Percentiles rank a stretch among this genome's conserved stretches.
Evolutionary conservation across 73 alveolate species (phyloP).

Genomic region (Paramecium biaurelia): DNA sequence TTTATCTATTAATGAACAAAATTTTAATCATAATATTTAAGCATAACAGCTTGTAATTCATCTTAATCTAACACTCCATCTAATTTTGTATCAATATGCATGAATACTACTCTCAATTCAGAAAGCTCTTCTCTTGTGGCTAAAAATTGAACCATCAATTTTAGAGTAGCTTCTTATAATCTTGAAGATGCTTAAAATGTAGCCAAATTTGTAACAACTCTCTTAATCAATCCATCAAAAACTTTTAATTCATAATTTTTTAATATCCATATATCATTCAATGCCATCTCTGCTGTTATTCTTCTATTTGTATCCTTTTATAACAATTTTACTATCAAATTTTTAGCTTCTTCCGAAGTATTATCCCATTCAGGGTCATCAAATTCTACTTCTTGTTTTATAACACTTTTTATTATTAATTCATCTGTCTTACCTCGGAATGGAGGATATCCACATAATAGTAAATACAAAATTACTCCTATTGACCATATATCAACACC

Average conservation of each 20-base stretch:
- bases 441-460: slow-evolving; percentile 74
- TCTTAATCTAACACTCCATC: slow-evolving; percentile 39
- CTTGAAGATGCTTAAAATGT: not conserved
- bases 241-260: not conserved
- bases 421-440: slow-evolving; percentile 66
- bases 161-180: slow-evolving; percentile 15
- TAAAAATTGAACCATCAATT: slow-evolving; percentile 5
- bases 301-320: slow-evolving; percentile 74
- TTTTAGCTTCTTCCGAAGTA: slow-evolving; percentile 69
- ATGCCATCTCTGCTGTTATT: slow-evolving; percentile 78
- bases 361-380: slow-evolving; percentile 66
- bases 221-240: not conserved
- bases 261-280: slow-evolving; percentile 80
- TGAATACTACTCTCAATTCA: slow-evolving; percentile 23
- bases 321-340: slow-evolving; percentile 54
- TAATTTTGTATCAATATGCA: not conserved
- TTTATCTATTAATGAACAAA: not conserved
- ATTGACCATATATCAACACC: slow-evolving; percentile 78
- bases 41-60: not conserved
- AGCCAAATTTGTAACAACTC: not conserved
- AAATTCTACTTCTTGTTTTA: slow-evolving; percentile 22
- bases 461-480: slow-evolving; percentile 67
- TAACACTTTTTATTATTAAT: slow-evolving; percentile 27
- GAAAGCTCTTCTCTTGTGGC: slow-evolving; percentile 43
- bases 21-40: not conserved